Evolutionary conservation across 1,284 basidiomycete species (phyloP), one percentile per base, ranked within the genome.

Genomic region (Uromyces viciae-fabae): DNA sequence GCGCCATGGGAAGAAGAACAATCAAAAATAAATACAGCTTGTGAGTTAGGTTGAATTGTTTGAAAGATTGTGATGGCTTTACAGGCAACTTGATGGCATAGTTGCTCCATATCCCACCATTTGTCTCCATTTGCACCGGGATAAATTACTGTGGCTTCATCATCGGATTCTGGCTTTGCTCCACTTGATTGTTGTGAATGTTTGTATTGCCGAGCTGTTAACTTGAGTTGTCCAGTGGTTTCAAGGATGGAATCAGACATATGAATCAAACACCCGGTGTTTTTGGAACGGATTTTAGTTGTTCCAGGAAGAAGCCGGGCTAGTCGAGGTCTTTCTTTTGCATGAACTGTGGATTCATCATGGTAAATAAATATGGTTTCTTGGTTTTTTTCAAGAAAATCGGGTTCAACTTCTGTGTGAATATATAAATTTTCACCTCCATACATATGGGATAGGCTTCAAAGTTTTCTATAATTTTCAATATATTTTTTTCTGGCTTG

Each of bases 11-110:
- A 31, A 22, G 60, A 38, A 9, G 38, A 71, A 46, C 68, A 71
- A 28, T 71, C 68, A 46, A 71, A 71, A 46, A 72, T 72, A 64
- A 36, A 36, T 22, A 71, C 42, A 25, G 31, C 31, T 36, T 11
- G 36, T 33, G 19, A 43, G 33, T 46, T 7, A 3, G 68, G 68
- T 15, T 71, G 40, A 3, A 22, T 25, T 25, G 22, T 36, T 5
- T 46, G 22, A 15, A 52, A 71, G 46, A 71, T 71, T 31, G 68
- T 36, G 68, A 71, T 71, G n/a, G 68, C 68, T 25, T 71, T 43
- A 4, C 33, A 19, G 1, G 8, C 19, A 8, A 71, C 40, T 71
- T 71, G 46, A 49, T 71, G 17, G 14, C 40, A 46, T 5, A 71
- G 14, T 11, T 71, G 68, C 28, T 71, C 7, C 68, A 71, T 71